Evolutionary conservation across 441 rosid species (phyloP).

Genomic region (Hura crepitans): DNA sequence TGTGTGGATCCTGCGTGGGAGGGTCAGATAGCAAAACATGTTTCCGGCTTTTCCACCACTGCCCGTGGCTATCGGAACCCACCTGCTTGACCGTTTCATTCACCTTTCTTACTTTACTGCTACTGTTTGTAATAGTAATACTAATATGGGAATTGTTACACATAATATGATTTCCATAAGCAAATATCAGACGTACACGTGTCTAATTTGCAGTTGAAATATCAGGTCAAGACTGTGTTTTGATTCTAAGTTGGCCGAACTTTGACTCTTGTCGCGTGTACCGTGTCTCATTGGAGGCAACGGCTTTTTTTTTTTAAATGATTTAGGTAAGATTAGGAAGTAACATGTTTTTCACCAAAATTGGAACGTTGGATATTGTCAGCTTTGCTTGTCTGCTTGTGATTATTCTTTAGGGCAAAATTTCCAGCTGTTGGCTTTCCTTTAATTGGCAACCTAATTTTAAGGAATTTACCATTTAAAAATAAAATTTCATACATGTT

Average conservation of each 20-base stretch:
- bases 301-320: neutral
- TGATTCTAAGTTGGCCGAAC: neutral
- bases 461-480: neutral
- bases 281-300: neutral
- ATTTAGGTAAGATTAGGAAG: slow-evolving; percentile 1
- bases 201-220: neutral
- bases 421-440: neutral
- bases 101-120: neutral
- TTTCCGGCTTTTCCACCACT: neutral
- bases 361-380: slow-evolving; percentile 23
- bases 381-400: neutral
- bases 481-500: neutral
- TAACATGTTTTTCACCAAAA: neutral
- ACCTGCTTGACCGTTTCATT: slow-evolving; percentile 16
- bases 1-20: neutral
- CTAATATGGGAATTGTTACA: neutral
- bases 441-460: neutral
- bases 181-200: slow-evolving; percentile 7
- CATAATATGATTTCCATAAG: neutral
- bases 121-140: neutral
- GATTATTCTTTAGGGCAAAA: neutral
- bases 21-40: neutral
- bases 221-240: neutral
- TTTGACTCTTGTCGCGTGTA: neutral
- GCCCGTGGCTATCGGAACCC: slow-evolving; percentile 9